Percentiles rank a stretch among this genome's conserved stretches.
These are phyloP conservation scores for Eremothecium gossypii DNA, from an alignment of 1,139 yeast species.

Conservation along the genomic window DNA sequence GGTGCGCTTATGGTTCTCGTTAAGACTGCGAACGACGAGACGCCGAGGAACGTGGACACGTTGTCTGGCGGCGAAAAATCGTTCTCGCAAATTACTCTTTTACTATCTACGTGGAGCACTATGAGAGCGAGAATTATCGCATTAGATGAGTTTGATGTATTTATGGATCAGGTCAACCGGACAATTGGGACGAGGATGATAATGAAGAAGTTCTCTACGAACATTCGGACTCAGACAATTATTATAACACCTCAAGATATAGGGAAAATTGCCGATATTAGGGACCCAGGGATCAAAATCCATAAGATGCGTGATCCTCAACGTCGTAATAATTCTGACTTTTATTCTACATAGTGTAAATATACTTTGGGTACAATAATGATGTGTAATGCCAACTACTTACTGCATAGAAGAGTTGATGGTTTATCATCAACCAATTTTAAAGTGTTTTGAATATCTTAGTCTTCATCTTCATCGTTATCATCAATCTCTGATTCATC, in stretches of 20 bases:
- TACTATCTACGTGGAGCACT: constrained; percentile 86
- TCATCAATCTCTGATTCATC: constrained; percentile 42
- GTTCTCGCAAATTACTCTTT: constrained; percentile 79
- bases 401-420: background rate
- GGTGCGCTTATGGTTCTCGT: constrained; percentile 48
- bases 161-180: constrained; percentile 91
- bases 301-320: constrained; percentile 49
- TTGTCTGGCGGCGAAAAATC: constrained; percentile 97
- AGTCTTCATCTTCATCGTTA: constrained; percentile 21
- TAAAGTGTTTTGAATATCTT: background rate
- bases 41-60: constrained; percentile 65
- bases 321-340: constrained; percentile 25
- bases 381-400: background rate
- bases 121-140: constrained; percentile 86
- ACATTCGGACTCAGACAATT: constrained; percentile 69
- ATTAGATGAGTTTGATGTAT: constrained; percentile 94
- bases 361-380: background rate
- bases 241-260: constrained; percentile 94
- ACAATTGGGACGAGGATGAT: constrained; percentile 70
- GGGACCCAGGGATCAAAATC: constrained; percentile 51
- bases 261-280: constrained; percentile 62
- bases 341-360: constrained; percentile 5
- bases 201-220: constrained; percentile 52
- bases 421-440: background rate
- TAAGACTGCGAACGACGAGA: constrained; percentile 46